Percentiles rank a stretch among this genome's conserved stretches.
Evolutionary conservation across 345 rosid species (phyloP).

Genomic region (Eucalyptus marginata): DNA sequence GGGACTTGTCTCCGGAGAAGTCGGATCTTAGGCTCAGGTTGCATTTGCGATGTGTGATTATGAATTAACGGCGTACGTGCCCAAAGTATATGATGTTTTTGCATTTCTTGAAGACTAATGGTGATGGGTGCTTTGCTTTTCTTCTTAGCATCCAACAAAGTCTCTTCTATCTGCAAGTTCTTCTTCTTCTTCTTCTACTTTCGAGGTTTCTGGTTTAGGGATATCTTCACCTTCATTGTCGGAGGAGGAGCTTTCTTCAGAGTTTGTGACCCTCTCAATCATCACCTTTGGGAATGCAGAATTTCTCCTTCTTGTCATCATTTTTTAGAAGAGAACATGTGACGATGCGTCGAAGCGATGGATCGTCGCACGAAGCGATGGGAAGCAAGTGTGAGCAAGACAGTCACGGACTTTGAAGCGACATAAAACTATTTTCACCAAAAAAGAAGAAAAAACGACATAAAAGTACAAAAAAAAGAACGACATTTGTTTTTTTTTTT

Average conservation of each 20-base stretch:
- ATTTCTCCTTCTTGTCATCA: conserved; percentile 19
- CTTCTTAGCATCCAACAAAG: conserved; percentile 8
- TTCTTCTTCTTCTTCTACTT: background rate
- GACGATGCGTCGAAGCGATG: background rate
- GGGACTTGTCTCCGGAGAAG: background rate
- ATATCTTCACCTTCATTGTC: conserved; percentile 7
- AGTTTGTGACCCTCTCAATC: conserved; percentile 58
- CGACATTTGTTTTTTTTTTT: background rate
- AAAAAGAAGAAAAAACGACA: too few species aligned
- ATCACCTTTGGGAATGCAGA: conserved; percentile 39
- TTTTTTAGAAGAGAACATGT: background rate
- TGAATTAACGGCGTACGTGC: background rate
- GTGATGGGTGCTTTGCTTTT: conserved; percentile 72
- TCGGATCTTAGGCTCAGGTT: background rate
- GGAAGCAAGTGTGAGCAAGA: background rate
- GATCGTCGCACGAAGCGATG: rapidly evolving
- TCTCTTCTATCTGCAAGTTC: background rate
- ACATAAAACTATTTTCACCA: background rate
- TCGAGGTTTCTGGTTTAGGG: conserved; percentile 1
- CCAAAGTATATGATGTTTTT: too few species aligned
- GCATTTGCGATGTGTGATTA: background rate
- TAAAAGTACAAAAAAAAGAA: too few species aligned
- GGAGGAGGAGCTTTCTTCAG: conserved; percentile 45
- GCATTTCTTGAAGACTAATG: conserved; percentile 64
- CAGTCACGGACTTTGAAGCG: background rate